These are phyloP conservation scores for Solanum pinnatisectum DNA, from an alignment of 257 asterid species.

Conservation along the genomic window DNA sequence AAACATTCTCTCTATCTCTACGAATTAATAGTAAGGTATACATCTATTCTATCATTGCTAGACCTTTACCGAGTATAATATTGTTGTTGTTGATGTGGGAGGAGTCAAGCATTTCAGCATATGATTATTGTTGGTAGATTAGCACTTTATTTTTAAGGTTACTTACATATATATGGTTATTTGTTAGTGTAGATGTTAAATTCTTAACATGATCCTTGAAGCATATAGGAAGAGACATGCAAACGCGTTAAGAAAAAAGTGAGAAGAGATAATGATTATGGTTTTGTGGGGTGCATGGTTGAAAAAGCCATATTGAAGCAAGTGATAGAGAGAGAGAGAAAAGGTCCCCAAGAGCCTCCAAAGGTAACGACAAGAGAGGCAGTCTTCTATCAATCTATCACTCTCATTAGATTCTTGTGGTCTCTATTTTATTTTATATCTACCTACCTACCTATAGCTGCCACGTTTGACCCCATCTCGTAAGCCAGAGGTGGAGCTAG, in stretches of 20 bases:
- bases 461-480: not conserved
- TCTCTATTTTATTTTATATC: not conserved
- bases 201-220: not conserved
- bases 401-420: constrained; percentile 22
- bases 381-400: constrained; percentile 11
- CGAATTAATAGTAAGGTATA: not conserved
- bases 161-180: not conserved
- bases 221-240: not conserved
- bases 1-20: not conserved
- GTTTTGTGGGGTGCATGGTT: constrained; percentile 11
- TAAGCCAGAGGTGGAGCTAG: too few relatives aligned
- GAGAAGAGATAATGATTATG: not conserved
- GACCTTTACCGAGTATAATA: too few relatives aligned
- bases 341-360: not conserved
- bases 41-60: too few relatives aligned
- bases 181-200: not conserved
- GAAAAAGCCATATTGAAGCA: not conserved
- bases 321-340: not conserved
- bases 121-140: not conserved
- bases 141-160: not conserved
- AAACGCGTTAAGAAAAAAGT: not conserved
- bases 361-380: constrained; percentile 3
- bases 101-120: not conserved
- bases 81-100: not conserved
- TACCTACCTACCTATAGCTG: not conserved